Percentiles rank a stretch among this genome's conserved stretches.
These are phyloP conservation scores for Aspergillus quadricinctus DNA, from an alignment of 2,329 filamentous ascomycete species.

Conservation along the genomic window DNA sequence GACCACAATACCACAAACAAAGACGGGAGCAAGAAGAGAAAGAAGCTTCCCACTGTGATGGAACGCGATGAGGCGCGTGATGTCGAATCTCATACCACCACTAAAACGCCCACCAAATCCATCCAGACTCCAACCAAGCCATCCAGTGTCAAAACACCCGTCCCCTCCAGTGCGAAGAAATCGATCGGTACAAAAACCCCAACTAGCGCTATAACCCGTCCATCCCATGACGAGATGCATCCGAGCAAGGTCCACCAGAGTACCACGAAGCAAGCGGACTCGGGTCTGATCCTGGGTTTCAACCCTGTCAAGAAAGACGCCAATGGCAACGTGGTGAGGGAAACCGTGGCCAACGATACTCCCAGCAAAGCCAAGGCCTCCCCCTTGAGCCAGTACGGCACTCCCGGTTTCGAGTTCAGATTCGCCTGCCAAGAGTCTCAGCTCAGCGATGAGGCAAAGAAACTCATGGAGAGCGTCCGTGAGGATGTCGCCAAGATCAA, in stretches of 20 bases:
- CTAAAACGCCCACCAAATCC: constrained; percentile 2
- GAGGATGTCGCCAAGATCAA: constrained; percentile 69
- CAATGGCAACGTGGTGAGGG: constrained; percentile 32
- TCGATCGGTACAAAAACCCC: constrained; percentile 29
- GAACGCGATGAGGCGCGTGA: constrained; percentile 45
- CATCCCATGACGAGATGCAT: constrained; percentile 80
- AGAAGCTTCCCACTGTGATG: constrained; percentile 41
- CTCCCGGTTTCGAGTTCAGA: constrained; percentile 45
- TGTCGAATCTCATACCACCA: constrained; percentile 23
- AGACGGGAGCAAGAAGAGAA: constrained; percentile 3
- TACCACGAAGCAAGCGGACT: constrained; percentile 72
- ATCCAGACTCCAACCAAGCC: constrained; percentile 21
- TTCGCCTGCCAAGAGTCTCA: constrained; percentile 42
- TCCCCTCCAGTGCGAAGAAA: constrained; percentile 20
- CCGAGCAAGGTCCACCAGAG: constrained; percentile 73
- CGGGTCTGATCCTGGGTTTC: constrained; percentile 78
- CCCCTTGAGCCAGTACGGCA: constrained; percentile 34
- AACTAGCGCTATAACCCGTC: constrained; percentile 61
- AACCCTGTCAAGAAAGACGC: constrained; percentile 59
- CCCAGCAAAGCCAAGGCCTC: constrained; percentile 39
- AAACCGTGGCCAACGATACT: constrained; percentile 30
- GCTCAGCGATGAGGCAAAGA: constrained; percentile 49
- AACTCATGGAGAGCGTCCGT: constrained; percentile 62
- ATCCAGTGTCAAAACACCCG: constrained; percentile 12
- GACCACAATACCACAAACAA: constrained; percentile 1